A percentile compares a stretch with the other conserved stretches of the same genome.
Conservation (phyloP, 768 basidiomycete genomes). For the Agaricus subrufescens region DNA sequence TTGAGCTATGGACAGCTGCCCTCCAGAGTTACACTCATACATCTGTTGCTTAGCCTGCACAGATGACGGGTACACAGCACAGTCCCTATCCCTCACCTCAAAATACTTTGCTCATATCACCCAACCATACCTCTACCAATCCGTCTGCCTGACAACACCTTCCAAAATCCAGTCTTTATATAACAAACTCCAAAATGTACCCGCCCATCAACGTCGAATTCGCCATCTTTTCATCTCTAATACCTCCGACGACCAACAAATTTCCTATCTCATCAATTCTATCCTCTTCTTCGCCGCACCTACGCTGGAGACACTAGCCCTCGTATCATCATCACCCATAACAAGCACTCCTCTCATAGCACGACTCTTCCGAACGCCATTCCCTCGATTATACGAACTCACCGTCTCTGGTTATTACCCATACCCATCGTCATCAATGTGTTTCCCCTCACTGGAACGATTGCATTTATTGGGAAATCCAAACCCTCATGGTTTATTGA, state of each 20-base stretch:
- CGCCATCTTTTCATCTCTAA: constrained; percentile 43
- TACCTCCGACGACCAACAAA: not conserved
- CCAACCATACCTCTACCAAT: constrained; percentile 35
- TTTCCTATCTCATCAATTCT: constrained; percentile 16
- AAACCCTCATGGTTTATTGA: constrained; percentile 44
- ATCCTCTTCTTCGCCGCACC: constrained; percentile 34
- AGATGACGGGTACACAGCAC: constrained; percentile 33
- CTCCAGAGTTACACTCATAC: constrained; percentile 40
- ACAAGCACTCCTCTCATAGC: constrained; percentile 35
- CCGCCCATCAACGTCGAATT: constrained; percentile 32
- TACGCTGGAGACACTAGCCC: constrained; percentile 35
- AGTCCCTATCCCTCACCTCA: constrained; percentile 33
- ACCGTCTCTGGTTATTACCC: constrained; percentile 46
- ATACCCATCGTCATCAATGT: constrained; percentile 30
- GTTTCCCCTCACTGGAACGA: constrained; percentile 32
- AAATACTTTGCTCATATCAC: constrained; percentile 34
- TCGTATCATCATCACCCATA: constrained; percentile 28
- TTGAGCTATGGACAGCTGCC: constrained; percentile 28
- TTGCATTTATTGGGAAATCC: constrained; percentile 46
- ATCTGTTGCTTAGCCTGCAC: constrained; percentile 38
- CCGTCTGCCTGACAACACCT: constrained; percentile 27
- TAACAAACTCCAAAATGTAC: constrained; percentile 25
- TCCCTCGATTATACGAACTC: constrained; percentile 37
- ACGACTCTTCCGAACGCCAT: constrained; percentile 34
- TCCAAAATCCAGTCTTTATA: constrained; percentile 23